phyloP scores from a whole-genome alignment of 169 alveolate genomes.

The Amoebophrya sp. region DNA sequence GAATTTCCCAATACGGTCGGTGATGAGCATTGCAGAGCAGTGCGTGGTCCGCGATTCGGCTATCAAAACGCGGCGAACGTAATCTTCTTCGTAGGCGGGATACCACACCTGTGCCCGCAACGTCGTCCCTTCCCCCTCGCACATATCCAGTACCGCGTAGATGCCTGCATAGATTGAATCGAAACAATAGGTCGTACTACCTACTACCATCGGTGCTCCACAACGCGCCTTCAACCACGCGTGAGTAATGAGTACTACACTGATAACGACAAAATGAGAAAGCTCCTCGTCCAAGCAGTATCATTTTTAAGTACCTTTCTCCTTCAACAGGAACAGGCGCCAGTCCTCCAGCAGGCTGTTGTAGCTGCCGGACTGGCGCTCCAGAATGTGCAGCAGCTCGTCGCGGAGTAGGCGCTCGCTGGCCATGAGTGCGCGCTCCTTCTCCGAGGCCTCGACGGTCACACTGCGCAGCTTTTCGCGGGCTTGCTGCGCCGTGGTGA shows the following conservation, averaged over 20 bases:
- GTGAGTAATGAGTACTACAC: too few species aligned
- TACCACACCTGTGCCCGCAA: conserved; percentile 29
- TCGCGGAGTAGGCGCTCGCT: background rate
- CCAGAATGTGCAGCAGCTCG: background rate
- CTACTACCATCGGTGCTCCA: too few species aligned
- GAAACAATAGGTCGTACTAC: too few species aligned
- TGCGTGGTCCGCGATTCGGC: background rate
- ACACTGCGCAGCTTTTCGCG: conserved; percentile 63
- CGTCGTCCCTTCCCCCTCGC: conserved; percentile 64
- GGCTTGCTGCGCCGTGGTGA: conserved; percentile 59
- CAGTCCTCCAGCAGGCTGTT: conserved; percentile 85
- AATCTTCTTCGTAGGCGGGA: background rate
- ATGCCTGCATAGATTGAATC: conserved; percentile 41
- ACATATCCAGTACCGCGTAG: conserved; percentile 79
- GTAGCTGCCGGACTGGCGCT: conserved; percentile 35
- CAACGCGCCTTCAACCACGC: too few species aligned
- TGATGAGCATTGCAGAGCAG: conserved; percentile 30
- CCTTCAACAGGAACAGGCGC: conserved; percentile 85
- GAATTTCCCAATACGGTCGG: background rate
- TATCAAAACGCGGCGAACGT: background rate
- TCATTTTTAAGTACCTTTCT: conserved; percentile 73
- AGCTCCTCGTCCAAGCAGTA: too few species aligned
- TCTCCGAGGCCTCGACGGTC: conserved; percentile 49
- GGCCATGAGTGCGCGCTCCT: background rate
- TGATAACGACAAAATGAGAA: too few species aligned